phyloP scores from a whole-genome alignment of 176 grass and related monocot species.

The Panicum miliaceum region DNA sequence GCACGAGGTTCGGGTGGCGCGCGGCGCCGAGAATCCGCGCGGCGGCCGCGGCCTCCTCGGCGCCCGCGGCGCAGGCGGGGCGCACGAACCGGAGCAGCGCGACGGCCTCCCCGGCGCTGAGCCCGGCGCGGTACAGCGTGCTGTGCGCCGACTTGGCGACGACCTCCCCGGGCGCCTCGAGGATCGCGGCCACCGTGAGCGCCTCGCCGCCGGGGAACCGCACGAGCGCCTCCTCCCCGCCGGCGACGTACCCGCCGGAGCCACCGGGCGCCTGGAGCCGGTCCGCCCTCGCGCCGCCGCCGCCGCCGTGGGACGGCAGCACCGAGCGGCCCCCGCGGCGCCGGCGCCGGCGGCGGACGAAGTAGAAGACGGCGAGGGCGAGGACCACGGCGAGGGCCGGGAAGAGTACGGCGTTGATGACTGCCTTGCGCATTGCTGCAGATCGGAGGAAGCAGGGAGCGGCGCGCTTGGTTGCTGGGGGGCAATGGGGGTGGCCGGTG shows the following conservation, averaged over 20 bases:
- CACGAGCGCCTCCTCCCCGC: slow-evolving; percentile 61
- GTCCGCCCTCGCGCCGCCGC: slow-evolving; percentile 34
- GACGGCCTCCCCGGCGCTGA: slow-evolving; percentile 51
- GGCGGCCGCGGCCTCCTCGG: slow-evolving; percentile 57
- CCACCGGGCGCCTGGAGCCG: slow-evolving; percentile 42
- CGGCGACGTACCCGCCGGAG: slow-evolving; percentile 28
- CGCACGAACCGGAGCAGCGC: slow-evolving; percentile 83
- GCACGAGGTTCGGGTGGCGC: slow-evolving; percentile 83
- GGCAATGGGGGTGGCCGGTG: neutral
- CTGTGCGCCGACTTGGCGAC: slow-evolving; percentile 80
- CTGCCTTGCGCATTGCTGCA: slow-evolving; percentile 41
- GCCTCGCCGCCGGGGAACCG: slow-evolving; percentile 79
- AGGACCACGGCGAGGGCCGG: slow-evolving; percentile 44
- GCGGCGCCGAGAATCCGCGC: slow-evolving; percentile 57
- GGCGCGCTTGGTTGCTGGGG: slow-evolving; percentile 19
- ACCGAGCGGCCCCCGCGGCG: slow-evolving; percentile 36
- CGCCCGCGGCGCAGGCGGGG: slow-evolving; percentile 58
- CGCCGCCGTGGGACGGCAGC: slow-evolving; percentile 45
- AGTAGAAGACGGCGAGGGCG: slow-evolving; percentile 39
- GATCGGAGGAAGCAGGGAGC: neutral
- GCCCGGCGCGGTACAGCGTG: slow-evolving; percentile 82
- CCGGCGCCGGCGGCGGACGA: slow-evolving; percentile 47
- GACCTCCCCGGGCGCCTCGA: slow-evolving; percentile 94
- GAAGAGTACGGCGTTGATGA: slow-evolving; percentile 55
- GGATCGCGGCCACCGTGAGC: slow-evolving; percentile 73